These are phyloP conservation scores for Xylariomycetidae sp. DNA, from an alignment of 2,329 filamentous ascomycete genomes.

Conservation along the genomic window DNA sequence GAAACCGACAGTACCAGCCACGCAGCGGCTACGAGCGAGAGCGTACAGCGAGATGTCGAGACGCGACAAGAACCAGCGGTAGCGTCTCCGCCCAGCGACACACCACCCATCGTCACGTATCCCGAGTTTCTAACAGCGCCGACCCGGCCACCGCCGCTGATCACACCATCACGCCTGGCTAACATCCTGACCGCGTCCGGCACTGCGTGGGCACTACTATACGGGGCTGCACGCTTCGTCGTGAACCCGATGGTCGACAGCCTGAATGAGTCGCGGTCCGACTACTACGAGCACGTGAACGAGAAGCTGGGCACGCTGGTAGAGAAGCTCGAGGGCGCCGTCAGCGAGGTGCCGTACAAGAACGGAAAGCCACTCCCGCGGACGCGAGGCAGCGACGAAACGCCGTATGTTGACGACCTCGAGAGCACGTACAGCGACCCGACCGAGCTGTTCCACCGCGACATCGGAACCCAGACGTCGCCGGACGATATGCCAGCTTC, in stretches of 20 bases:
- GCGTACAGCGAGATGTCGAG: slow-evolving; percentile 1
- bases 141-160: slow-evolving; percentile 50
- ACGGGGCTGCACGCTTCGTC: slow-evolving; percentile 65
- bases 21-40: slow-evolving; percentile 4
- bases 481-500: slow-evolving; percentile 21
- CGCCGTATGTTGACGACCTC: slow-evolving; percentile 26
- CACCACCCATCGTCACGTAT: slow-evolving; percentile 60
- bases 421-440: slow-evolving; percentile 56
- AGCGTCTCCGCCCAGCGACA: slow-evolving; percentile 31
- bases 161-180: slow-evolving; percentile 53
- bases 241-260: slow-evolving; percentile 55
- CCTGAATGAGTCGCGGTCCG: slow-evolving; percentile 44
- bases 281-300: slow-evolving; percentile 45
- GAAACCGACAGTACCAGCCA: slow-evolving; percentile 12
- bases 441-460: slow-evolving; percentile 74
- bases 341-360: slow-evolving; percentile 53
- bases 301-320: slow-evolving; percentile 41
- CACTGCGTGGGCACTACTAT: slow-evolving; percentile 51
- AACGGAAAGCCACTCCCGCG: slow-evolving; percentile 17
- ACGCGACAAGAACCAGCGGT: slow-evolving; percentile 6
- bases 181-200: slow-evolving; percentile 54
- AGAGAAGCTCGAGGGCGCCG: slow-evolving; percentile 46
- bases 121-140: slow-evolving; percentile 61
- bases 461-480: slow-evolving; percentile 73
- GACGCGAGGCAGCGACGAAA: slow-evolving; percentile 12